Percentiles rank a stretch among this genome's conserved stretches.
These are phyloP conservation scores for Drechslera avenae DNA, from an alignment of 2,329 filamentous ascomycete species.

Conservation along the genomic window DNA sequence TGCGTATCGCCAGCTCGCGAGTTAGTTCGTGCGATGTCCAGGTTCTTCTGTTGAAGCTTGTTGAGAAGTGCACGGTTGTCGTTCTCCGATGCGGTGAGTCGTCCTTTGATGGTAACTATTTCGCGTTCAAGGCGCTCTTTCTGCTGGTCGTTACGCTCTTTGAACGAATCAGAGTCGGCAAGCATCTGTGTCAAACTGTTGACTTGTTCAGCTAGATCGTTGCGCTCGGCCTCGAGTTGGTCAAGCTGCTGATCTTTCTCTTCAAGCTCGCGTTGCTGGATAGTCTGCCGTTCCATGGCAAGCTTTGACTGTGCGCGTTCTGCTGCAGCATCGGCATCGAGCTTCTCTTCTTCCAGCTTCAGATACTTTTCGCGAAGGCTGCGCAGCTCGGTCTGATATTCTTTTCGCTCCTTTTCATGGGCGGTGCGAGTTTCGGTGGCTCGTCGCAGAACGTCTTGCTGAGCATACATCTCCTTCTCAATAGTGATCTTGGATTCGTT, in stretches of 20 bases:
- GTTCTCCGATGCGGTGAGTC: slow-evolving; percentile 89
- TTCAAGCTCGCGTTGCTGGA: slow-evolving; percentile 79
- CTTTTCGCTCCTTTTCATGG: slow-evolving; percentile 86
- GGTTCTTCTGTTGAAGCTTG: slow-evolving; percentile 95
- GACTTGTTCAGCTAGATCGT: slow-evolving; percentile 76
- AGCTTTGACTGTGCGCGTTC: slow-evolving; percentile 79
- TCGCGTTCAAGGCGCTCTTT: slow-evolving; percentile 94
- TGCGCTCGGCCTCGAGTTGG: slow-evolving; percentile 79
- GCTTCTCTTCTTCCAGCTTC: slow-evolving; percentile 81
- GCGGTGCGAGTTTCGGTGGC: slow-evolving; percentile 79
- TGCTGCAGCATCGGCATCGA: slow-evolving; percentile 79
- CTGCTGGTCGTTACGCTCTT: slow-evolving; percentile 86
- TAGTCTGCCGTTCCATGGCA: slow-evolving; percentile 79
- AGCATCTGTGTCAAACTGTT: slow-evolving; percentile 87
- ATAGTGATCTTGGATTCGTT: slow-evolving; percentile 97
- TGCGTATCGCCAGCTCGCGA: slow-evolving; percentile 85
- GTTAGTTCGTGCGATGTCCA: slow-evolving; percentile 90
- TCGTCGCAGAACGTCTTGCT: slow-evolving; percentile 87
- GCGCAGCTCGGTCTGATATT: slow-evolving; percentile 84
- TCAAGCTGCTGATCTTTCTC: slow-evolving; percentile 75
- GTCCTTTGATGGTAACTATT: slow-evolving; percentile 86
- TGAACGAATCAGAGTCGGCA: slow-evolving; percentile 85
- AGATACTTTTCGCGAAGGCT: slow-evolving; percentile 81
- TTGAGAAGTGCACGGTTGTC: slow-evolving; percentile 95
- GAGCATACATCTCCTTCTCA: slow-evolving; percentile 95